phyloP scores from a whole-genome alignment of 805 yeast genomes.

The Lachancea nothofagi region DNA sequence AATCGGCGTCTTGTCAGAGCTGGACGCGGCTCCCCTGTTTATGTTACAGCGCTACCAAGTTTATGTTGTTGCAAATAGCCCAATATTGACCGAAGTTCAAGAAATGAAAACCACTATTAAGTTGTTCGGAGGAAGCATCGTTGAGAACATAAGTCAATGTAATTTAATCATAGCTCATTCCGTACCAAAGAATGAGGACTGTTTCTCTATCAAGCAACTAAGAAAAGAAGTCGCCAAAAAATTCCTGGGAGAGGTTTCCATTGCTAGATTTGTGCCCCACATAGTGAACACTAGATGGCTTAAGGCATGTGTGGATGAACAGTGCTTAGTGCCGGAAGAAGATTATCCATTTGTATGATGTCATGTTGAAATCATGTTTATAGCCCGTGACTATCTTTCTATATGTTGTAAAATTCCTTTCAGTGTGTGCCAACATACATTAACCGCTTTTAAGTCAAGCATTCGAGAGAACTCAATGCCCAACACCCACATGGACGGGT shows the following conservation, averaged over 20 bases:
- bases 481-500: conserved; percentile 50
- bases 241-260: not conserved
- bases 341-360: conserved; percentile 17
- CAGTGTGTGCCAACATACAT: not conserved
- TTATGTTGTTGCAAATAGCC: conserved; percentile 25
- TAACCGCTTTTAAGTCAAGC: not conserved
- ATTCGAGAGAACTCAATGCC: conserved; percentile 15
- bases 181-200: not conserved
- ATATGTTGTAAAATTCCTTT: too few species aligned
- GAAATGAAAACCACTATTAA: conserved; percentile 28
- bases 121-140: conserved; percentile 42
- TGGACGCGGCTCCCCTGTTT: conserved; percentile 21
- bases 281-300: conserved; percentile 38
- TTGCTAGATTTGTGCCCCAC: conserved; percentile 22
- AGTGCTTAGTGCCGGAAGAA: conserved; percentile 31
- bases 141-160: conserved; percentile 25
- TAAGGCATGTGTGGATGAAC: conserved; percentile 29
- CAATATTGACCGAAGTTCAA: conserved; percentile 8
- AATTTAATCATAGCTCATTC: conserved; percentile 37
- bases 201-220: not conserved
- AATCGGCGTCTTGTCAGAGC: not conserved
- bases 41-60: conserved; percentile 36
- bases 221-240: not conserved
- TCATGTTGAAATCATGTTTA: too few species aligned
- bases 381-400: too few species aligned